A percentile compares a stretch with the other conserved stretches of the same genome.
These are phyloP conservation scores for Fraxinus cuspidata DNA, from an alignment of 257 asterid species.

Conservation along the genomic window DNA sequence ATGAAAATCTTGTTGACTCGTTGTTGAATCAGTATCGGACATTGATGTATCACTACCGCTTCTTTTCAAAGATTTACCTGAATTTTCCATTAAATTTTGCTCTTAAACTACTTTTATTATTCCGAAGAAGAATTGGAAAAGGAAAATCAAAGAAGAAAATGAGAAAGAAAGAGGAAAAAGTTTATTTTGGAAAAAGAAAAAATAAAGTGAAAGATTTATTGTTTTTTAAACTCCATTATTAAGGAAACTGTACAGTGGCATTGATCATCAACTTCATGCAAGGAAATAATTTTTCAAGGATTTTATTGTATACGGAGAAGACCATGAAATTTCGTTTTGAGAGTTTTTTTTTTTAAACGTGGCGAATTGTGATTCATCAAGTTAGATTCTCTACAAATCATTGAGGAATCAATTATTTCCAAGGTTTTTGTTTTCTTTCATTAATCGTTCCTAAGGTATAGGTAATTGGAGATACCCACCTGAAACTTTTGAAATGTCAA, in stretches of 20 bases:
- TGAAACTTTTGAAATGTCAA: neutral
- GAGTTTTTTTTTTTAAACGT: constrained; percentile 8
- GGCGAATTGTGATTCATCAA: constrained; percentile 5
- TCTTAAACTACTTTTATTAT: neutral
- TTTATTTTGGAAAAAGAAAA: constrained; percentile 9
- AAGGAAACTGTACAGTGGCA: neutral
- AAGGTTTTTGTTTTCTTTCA: neutral
- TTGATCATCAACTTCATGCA: neutral
- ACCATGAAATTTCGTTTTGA: neutral
- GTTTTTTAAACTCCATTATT: neutral
- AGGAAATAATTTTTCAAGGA: constrained; percentile 12
- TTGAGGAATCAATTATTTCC: constrained; percentile 31
- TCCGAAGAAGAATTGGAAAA: neutral
- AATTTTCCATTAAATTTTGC: constrained; percentile 37
- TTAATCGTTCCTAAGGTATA: neutral
- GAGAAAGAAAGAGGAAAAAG: constrained; percentile 5
- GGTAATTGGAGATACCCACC: neutral
- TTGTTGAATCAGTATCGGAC: constrained; percentile 84
- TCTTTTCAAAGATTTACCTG: constrained; percentile 32
- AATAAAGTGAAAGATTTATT: constrained; percentile 12
- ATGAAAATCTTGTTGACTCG: constrained; percentile 76
- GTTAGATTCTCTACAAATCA: constrained; percentile 14
- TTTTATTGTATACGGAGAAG: constrained; percentile 9
- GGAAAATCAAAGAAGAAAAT: neutral
- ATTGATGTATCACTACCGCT: constrained; percentile 70